Base-by-base conservation (phyloP, 306 rosid species). In the Cicer pinnatifidum region DNA sequence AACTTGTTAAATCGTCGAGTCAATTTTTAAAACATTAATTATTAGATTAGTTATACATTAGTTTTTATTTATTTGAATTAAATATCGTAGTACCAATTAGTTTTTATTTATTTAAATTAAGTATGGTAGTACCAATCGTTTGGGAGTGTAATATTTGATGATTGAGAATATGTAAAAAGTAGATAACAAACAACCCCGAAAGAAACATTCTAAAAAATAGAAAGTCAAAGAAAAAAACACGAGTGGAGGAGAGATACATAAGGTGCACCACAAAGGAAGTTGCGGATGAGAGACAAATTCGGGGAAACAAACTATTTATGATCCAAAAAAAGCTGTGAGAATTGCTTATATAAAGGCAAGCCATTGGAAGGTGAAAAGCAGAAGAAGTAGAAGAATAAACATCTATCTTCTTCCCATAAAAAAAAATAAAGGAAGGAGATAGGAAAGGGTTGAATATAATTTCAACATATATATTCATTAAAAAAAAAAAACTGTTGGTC, bases 381-480 rank as follows among this genome's bases (percentile, higher is more conserved):
- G 85, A 84, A 82, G 82, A 77, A 77, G 33, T 28, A 28, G 80
- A 58, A 47, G 1, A 11, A 20, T 38, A 28, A 28, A 28, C 4
- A 16, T 11, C 63, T 23, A 35, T 81, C 86, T 86, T 78, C 89
- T 88, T 84, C 86, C 54, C n/a, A 33, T 59, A 63, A 37, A 59
- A 20, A 38, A 73, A 16, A 20, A 35, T 0, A 3, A 16, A 20
- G 57, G 72, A 23, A 59, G 84, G 52, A 70, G 63, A 35, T 69
- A 64, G 71, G 78, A 77, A 65, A 75, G 78, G 76, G 84, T 71
- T 73, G 80, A 44, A 65, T 11, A 65, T 1, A 43, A 28, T 58
- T 11, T 28, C 9, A 58, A 28, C 16, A 2, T 0, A 6, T 28
- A 28, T 48, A 8, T 5, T 19, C 5, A 16, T 0, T 0, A 4